phyloP scores from a whole-genome alignment of 2,329 filamentous ascomycete genomes.

The Hyphodiscus sp. region DNA sequence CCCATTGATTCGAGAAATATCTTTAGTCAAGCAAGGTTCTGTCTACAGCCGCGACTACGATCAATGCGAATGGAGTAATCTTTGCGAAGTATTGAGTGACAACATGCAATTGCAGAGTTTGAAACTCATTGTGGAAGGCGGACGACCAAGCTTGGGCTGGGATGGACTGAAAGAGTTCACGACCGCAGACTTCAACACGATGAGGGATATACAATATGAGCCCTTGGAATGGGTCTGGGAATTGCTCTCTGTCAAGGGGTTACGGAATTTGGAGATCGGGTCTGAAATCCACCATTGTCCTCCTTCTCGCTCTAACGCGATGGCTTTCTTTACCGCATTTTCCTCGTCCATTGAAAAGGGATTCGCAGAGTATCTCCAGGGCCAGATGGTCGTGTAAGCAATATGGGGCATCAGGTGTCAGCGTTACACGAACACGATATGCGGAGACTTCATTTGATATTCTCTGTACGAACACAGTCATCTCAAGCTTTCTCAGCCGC shows the following conservation, averaged over 20 bases:
- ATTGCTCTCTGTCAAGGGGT: slow-evolving; percentile 41
- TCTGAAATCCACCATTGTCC: slow-evolving; percentile 49
- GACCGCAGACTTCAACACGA: slow-evolving; percentile 40
- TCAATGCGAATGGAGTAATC: slow-evolving; percentile 46
- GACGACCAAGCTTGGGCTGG: slow-evolving; percentile 42
- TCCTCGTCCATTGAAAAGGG: slow-evolving; percentile 52
- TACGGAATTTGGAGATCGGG: slow-evolving; percentile 44
- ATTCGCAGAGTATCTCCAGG: slow-evolving; percentile 45
- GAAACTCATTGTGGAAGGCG: slow-evolving; percentile 48
- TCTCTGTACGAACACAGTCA: not conserved
- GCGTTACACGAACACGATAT: slow-evolving; percentile 2
- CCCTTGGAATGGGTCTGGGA: slow-evolving; percentile 53
- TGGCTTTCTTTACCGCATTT: slow-evolving; percentile 53
- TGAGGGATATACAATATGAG: slow-evolving; percentile 38
- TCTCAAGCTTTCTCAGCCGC: not conserved
- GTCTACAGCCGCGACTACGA: slow-evolving; percentile 49
- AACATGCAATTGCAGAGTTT: slow-evolving; percentile 37
- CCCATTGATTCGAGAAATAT: slow-evolving; percentile 41
- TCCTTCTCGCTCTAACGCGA: slow-evolving; percentile 43
- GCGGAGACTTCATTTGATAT: not conserved
- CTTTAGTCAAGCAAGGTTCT: slow-evolving; percentile 49
- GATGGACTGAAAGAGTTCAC: slow-evolving; percentile 40
- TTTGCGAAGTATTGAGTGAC: slow-evolving; percentile 42
- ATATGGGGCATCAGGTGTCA: slow-evolving; percentile 1
- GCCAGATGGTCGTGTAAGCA: slow-evolving; percentile 26